Evolutionary conservation across 805 yeast genomes (phyloP).

Genomic region (Saccharomyces kudriavzevii): DNA sequence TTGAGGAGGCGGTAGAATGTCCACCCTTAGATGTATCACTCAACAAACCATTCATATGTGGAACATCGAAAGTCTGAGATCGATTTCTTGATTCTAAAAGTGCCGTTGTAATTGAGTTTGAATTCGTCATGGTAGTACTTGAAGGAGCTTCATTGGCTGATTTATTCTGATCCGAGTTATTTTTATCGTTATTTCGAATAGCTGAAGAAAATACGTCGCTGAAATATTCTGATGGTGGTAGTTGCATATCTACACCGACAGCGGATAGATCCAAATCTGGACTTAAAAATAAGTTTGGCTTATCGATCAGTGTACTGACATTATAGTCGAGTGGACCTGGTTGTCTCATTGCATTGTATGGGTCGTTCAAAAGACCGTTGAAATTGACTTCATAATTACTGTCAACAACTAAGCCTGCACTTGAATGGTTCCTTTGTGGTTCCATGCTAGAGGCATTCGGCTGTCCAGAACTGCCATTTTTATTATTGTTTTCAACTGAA

Average conservation of each 20-base stretch:
- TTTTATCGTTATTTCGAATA: not conserved
- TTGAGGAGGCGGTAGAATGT: not conserved
- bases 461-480: not conserved
- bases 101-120: not conserved
- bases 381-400: constrained; percentile 8
- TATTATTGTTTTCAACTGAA: not conserved
- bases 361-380: constrained; percentile 2
- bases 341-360: not conserved
- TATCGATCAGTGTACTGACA: constrained; percentile 28
- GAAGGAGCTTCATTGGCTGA: not conserved
- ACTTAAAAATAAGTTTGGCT: constrained; percentile 19
- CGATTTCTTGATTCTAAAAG: not conserved
- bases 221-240: constrained; percentile 18
- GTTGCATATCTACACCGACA: constrained; percentile 13
- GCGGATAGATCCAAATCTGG: constrained; percentile 12
- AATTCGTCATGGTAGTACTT: not conserved
- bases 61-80: not conserved
- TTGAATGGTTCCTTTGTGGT: not conserved
- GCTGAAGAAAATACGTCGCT: constrained; percentile 11
- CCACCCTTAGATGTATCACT: not conserved
- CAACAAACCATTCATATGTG: not conserved
- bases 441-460: not conserved
- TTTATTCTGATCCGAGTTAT: not conserved
- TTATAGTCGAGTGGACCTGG: constrained; percentile 6
- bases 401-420: not conserved